phyloP scores from a whole-genome alignment of 2,329 filamentous ascomycete species.

The Trichoderma cornu-damae region DNA sequence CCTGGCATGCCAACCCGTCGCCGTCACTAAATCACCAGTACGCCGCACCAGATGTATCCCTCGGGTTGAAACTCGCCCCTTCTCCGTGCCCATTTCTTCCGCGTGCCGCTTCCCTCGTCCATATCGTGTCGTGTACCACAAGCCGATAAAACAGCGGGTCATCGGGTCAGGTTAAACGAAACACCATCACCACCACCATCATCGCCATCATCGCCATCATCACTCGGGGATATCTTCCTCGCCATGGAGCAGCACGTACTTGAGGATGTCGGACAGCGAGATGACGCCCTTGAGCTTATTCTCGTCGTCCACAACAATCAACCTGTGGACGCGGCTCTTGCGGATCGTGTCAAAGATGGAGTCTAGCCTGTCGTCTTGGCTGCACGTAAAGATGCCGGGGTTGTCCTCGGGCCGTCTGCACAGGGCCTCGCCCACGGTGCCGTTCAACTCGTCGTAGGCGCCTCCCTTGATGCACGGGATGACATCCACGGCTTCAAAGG shows the following conservation, averaged over 20 bases:
- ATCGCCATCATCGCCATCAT: background rate
- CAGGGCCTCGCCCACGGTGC: slow-evolving; percentile 82
- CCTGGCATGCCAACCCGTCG: background rate
- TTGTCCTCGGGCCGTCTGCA: slow-evolving; percentile 86
- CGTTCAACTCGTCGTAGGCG: slow-evolving; percentile 81
- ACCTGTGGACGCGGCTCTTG: slow-evolving; percentile 86
- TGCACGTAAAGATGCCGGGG: slow-evolving; percentile 94
- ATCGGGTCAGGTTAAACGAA: background rate
- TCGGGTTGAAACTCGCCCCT: background rate
- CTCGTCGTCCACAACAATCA: slow-evolving; percentile 89
- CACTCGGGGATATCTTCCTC: slow-evolving; percentile 47
- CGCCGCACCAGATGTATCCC: slow-evolving; percentile 16
- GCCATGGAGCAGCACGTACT: slow-evolving; percentile 82
- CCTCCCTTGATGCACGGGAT: slow-evolving; percentile 93
- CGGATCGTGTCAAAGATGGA: slow-evolving; percentile 96
- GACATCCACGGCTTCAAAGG: slow-evolving; percentile 96
- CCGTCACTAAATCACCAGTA: slow-evolving; percentile 15
- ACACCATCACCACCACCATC: background rate
- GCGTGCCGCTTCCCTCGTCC: background rate
- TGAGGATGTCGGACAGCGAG: slow-evolving; percentile 91
- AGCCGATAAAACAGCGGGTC: background rate
- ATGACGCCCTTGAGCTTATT: slow-evolving; percentile 82
- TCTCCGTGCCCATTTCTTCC: background rate
- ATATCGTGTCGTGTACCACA: background rate
- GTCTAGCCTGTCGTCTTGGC: slow-evolving; percentile 82